phyloP scores from a whole-genome alignment of 495 filamentous ascomycete species.

The Aspergillus nanangensis region DNA sequence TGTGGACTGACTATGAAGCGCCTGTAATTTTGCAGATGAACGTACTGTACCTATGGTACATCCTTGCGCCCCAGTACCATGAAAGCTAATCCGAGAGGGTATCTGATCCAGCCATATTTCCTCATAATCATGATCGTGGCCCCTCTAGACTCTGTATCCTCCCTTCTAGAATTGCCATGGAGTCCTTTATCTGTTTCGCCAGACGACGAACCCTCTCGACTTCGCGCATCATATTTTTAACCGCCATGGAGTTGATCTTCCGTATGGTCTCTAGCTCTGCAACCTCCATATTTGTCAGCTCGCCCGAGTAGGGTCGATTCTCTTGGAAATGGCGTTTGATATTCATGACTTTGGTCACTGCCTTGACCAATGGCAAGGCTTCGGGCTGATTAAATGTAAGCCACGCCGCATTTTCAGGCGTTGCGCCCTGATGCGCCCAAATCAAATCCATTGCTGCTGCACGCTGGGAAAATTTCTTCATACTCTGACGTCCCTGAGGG shows the following conservation, averaged over 20 bases:
- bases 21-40: too few relatives aligned
- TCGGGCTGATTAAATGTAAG: slow-evolving; percentile 12
- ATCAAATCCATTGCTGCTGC: slow-evolving; percentile 27
- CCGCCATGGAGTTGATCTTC: slow-evolving; percentile 13
- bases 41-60: too few relatives aligned
- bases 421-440: slow-evolving; percentile 18
- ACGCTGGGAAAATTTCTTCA: slow-evolving; percentile 20
- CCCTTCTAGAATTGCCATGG: slow-evolving; percentile 8
- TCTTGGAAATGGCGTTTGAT: slow-evolving; percentile 11
- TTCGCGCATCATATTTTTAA: slow-evolving; percentile 20
- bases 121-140: too few relatives aligned
- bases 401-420: slow-evolving; percentile 26
- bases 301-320: slow-evolving; percentile 1
- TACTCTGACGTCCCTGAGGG: slow-evolving; percentile 6
- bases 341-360: slow-evolving; percentile 16
- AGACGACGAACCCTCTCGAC: slow-evolving; percentile 13
- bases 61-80: too few relatives aligned
- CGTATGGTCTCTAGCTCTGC: slow-evolving; percentile 21
- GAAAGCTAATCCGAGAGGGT: too few relatives aligned
- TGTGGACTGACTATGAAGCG: too few relatives aligned
- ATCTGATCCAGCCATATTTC: background rate
- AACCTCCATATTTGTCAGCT: slow-evolving; percentile 14
- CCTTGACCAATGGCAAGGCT: slow-evolving; percentile 20
- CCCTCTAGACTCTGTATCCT: too few relatives aligned
- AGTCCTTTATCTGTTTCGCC: slow-evolving; percentile 11